phyloP scores from a whole-genome alignment of 2,329 filamentous ascomycete genomes.

The Trichoderma aggressivum region DNA sequence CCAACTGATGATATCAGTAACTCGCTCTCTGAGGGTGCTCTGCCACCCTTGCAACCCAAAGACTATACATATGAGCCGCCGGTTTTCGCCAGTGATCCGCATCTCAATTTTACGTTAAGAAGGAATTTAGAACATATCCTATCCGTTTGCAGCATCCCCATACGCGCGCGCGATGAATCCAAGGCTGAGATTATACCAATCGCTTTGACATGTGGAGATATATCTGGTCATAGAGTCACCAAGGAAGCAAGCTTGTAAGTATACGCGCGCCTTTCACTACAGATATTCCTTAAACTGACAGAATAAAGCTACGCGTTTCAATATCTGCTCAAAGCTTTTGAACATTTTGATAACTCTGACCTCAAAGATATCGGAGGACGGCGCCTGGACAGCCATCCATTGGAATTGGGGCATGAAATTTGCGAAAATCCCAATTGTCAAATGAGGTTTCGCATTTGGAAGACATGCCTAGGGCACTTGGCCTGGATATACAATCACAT shows the following conservation, averaged over 20 bases:
- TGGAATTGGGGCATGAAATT: fast-evolving
- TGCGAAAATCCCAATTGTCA: neutral
- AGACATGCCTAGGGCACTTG: neutral
- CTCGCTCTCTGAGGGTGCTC: too few relatives aligned
- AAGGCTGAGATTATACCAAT: neutral
- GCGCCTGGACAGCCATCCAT: neutral
- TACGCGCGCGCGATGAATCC: fast-evolving
- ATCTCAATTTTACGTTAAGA: neutral
- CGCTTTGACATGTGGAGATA: neutral
- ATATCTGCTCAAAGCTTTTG: neutral
- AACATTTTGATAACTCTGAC: neutral
- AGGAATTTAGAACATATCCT: neutral
- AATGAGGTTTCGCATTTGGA: neutral
- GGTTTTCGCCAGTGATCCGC: neutral
- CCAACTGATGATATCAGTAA: too few relatives aligned
- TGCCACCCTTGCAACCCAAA: too few relatives aligned
- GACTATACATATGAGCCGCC: fast-evolving
- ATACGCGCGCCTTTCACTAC: fast-evolving
- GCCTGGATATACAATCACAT: neutral
- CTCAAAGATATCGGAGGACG: too few relatives aligned
- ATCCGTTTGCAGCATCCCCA: neutral
- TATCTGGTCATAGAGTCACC: neutral
- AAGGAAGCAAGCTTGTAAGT: neutral
- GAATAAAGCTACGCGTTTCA: neutral
- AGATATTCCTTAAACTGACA: neutral